Evolutionary conservation across 2,329 filamentous ascomycete species (phyloP).

Genomic region (Tolypocladium nubicola): DNA sequence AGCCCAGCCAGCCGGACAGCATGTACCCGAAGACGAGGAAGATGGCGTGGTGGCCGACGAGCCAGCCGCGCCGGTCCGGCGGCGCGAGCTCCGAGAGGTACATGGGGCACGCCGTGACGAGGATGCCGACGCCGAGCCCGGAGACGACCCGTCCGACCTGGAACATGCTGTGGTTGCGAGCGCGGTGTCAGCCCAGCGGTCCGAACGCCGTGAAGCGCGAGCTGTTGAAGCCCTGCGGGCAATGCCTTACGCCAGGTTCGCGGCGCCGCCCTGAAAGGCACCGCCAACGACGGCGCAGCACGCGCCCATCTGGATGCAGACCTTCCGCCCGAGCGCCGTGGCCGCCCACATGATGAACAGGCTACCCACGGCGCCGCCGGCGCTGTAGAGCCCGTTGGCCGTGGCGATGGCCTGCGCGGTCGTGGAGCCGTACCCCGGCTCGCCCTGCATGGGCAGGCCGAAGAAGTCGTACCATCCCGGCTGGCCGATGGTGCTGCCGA

Average conservation of each 20-base stretch:
- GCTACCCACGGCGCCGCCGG: conserved; percentile 34
- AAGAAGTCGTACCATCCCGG: conserved; percentile 41
- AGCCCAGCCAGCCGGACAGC: conserved; percentile 29
- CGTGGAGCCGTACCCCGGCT: conserved; percentile 31
- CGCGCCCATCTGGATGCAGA: conserved; percentile 34
- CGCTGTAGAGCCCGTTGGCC: conserved; percentile 36
- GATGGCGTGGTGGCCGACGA: conserved; percentile 38
- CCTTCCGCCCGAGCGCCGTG: conserved; percentile 29
- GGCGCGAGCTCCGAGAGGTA: conserved; percentile 21
- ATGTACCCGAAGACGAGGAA: conserved; percentile 34
- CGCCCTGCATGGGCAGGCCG: conserved; percentile 28
- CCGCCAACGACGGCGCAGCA: conserved; percentile 33
- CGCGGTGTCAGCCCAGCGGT: too few relatives aligned
- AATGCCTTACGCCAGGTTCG: conserved; percentile 24
- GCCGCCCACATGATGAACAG: conserved; percentile 40
- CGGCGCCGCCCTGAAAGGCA: conserved; percentile 30
- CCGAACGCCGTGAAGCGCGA: too few relatives aligned
- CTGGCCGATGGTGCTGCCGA: conserved; percentile 40
- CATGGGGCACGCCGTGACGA: conserved; percentile 23
- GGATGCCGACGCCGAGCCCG: conserved; percentile 29
- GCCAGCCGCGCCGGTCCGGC: conserved; percentile 32
- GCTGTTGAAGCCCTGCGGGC: too few relatives aligned
- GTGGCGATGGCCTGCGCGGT: conserved; percentile 37
- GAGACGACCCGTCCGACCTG: conserved; percentile 20
- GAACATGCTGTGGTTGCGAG: too few relatives aligned